Conservation (phyloP, 441 rosid genomes). For the Populus hybrid region DNA sequence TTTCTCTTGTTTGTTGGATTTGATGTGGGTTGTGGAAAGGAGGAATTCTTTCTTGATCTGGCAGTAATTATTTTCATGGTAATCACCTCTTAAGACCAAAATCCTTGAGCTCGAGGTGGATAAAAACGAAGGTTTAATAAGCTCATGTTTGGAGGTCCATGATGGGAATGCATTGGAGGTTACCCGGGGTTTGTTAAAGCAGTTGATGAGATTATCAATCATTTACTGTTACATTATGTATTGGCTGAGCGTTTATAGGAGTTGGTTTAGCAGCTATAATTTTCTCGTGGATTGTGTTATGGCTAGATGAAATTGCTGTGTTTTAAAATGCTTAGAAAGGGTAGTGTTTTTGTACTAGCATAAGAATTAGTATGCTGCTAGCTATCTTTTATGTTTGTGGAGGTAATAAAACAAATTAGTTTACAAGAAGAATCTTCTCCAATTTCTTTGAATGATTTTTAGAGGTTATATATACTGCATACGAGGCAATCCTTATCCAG, state of each 20-base stretch:
- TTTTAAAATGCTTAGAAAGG: background rate
- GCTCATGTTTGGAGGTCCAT: background rate
- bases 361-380: too few relatives aligned
- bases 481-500: background rate
- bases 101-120: background rate
- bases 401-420: background rate
- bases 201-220: background rate
- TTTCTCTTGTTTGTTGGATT: background rate
- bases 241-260: background rate
- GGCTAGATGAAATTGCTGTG: background rate
- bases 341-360: background rate
- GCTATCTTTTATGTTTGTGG: background rate
- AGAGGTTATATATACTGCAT: background rate
- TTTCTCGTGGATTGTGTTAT: background rate
- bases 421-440: background rate
- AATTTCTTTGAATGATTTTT: background rate
- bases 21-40: background rate
- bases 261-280: background rate
- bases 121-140: background rate
- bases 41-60: background rate
- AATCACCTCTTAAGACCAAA: background rate
- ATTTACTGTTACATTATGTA: background rate
- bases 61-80: background rate
- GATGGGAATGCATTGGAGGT: background rate
- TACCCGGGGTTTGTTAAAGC: background rate